Conservation (phyloP, 345 rosid species). For the Limnanthes douglasii region DNA sequence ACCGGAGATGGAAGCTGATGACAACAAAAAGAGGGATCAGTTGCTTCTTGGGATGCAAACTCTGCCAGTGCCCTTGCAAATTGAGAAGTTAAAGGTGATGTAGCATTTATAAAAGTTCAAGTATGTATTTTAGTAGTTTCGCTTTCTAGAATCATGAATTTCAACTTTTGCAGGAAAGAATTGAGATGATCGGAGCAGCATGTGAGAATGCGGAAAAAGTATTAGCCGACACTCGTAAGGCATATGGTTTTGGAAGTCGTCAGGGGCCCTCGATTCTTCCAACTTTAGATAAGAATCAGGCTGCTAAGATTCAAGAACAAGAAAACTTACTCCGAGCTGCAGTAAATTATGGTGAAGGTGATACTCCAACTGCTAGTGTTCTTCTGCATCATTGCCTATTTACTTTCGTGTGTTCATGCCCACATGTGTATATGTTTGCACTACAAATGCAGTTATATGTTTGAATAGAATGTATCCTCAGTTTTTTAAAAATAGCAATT, state of each 20-base stretch:
- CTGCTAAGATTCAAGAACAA: conserved; percentile 79
- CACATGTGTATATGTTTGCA: too few relatives aligned
- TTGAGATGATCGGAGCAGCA: conserved; percentile 80
- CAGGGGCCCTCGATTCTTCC: conserved; percentile 79
- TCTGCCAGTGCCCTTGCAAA: conserved; percentile 53
- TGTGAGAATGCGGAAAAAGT: conserved; percentile 90
- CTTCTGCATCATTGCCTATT: too few relatives aligned
- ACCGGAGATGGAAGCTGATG: conserved; percentile 89
- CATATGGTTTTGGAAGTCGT: conserved; percentile 63
- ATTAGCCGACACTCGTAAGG: conserved; percentile 76
- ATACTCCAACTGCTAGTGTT: conserved; percentile 1
- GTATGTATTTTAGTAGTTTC: not conserved
- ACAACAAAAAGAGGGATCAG: conserved; percentile 73
- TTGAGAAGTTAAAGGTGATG: conserved; percentile 64
- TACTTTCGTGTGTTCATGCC: too few relatives aligned
- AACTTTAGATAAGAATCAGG: conserved; percentile 74
- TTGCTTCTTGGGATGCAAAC: conserved; percentile 78
- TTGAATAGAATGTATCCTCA: too few relatives aligned
- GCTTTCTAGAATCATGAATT: not conserved
- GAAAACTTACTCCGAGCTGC: conserved; percentile 67
- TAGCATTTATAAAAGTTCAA: not conserved
- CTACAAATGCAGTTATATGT: not conserved
- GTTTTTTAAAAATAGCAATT: too few relatives aligned
- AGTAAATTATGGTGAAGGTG: conserved; percentile 72
- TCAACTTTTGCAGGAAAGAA: conserved; percentile 41